phyloP scores from a whole-genome alignment of 164 flowering plant genomes.

The Magnolia sinica region DNA sequence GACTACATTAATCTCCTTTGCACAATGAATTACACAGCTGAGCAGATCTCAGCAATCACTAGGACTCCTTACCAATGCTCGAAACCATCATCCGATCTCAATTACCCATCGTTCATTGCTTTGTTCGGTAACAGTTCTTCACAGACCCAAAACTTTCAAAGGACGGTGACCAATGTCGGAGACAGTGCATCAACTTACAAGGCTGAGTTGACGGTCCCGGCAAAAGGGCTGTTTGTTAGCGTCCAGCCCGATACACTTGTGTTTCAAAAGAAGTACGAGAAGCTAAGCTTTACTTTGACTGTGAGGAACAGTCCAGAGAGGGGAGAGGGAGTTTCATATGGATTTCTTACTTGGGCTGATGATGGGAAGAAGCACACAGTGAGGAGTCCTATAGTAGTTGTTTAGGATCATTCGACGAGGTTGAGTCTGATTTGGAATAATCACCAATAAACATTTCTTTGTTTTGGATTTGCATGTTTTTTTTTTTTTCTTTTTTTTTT shows the following conservation, averaged over 20 bases:
- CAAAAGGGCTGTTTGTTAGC: slow-evolving; percentile 15
- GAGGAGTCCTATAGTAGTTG: slow-evolving; percentile 50
- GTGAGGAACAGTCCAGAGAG: slow-evolving; percentile 10
- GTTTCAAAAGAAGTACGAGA: slow-evolving; percentile 37
- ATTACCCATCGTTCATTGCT: too few species aligned
- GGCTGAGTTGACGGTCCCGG: slow-evolving; percentile 23
- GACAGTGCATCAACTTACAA: slow-evolving; percentile 22
- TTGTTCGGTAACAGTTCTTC: too few species aligned
- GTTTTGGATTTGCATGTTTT: too few species aligned
- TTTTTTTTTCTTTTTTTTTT: too few species aligned
- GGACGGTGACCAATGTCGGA: too few species aligned
- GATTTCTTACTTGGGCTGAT: slow-evolving; percentile 43
- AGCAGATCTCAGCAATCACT: slow-evolving; percentile 38
- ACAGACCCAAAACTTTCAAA: too few species aligned
- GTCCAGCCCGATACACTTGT: slow-evolving; percentile 31
- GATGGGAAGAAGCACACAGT: slow-evolving; percentile 32
- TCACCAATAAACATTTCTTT: too few species aligned
- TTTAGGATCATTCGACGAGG: not conserved
- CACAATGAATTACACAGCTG: slow-evolving; percentile 33
- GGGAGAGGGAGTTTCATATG: slow-evolving; percentile 12
- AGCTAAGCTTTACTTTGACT: slow-evolving; percentile 26
- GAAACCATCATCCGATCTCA: slow-evolving; percentile 21
- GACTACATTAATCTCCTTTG: slow-evolving; percentile 49
- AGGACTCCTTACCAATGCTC: slow-evolving; percentile 21
- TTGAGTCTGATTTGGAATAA: too few species aligned